Conservation (phyloP, 805 yeast genomes). For the Starmerella apis region DNA sequence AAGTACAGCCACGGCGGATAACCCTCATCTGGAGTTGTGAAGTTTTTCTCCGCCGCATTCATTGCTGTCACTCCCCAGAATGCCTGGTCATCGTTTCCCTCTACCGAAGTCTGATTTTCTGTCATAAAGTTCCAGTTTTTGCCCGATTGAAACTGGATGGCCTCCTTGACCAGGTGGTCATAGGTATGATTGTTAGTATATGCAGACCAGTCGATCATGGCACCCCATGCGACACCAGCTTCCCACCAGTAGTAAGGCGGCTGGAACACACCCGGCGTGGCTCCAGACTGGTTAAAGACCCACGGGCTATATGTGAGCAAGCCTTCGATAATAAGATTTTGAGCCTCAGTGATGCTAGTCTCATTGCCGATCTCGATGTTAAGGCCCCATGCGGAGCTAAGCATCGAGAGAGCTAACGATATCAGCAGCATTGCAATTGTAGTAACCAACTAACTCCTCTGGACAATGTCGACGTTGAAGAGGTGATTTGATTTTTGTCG, state of each 20-base stretch:
- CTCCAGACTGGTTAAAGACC: slow-evolving; percentile 53
- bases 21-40: slow-evolving; percentile 49
- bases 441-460: not conserved
- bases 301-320: slow-evolving; percentile 50
- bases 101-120: slow-evolving; percentile 75
- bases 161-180: slow-evolving; percentile 46
- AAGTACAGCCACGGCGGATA: slow-evolving; percentile 54
- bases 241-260: slow-evolving; percentile 98
- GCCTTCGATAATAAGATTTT: slow-evolving; percentile 47
- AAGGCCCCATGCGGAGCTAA: slow-evolving; percentile 8
- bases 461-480: not conserved
- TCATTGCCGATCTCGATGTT: slow-evolving; percentile 24
- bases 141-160: slow-evolving; percentile 66
- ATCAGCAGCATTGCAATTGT: slow-evolving; percentile 7
- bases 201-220: slow-evolving; percentile 66
- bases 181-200: slow-evolving; percentile 62
- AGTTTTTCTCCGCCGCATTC: slow-evolving; percentile 85
- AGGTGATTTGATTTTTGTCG: not conserved
- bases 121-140: slow-evolving; percentile 73
- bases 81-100: slow-evolving; percentile 96
- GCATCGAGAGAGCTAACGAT: slow-evolving; percentile 4
- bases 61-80: slow-evolving; percentile 93
- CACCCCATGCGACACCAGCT: slow-evolving; percentile 93
- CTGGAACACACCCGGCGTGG: slow-evolving; percentile 76
- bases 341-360: slow-evolving; percentile 41